Percentiles rank a stretch among this genome's conserved stretches.
phyloP scores from a whole-genome alignment of 192 early-diverging fungal species.

The Coemansia sp. region DNA sequence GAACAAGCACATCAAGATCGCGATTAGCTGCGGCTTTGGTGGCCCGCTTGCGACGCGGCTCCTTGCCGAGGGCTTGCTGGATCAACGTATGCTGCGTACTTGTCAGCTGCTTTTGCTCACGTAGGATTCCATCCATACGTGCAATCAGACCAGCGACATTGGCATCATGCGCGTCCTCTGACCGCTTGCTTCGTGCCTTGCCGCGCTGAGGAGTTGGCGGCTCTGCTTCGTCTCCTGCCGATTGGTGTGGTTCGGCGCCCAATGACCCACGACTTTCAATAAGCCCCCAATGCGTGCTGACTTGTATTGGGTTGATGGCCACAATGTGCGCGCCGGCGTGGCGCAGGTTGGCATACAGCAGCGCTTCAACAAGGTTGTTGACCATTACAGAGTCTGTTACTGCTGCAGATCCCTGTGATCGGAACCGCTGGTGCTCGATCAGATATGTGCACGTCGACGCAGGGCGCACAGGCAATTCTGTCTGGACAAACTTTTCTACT shows the following conservation, averaged over 20 bases:
- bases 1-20: slow-evolving; percentile 18
- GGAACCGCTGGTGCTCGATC: slow-evolving; percentile 58
- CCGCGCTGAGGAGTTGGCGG: neutral
- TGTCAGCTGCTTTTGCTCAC: slow-evolving; percentile 25
- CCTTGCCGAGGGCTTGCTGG: slow-evolving; percentile 17
- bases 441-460: slow-evolving; percentile 40
- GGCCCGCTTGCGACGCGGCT: slow-evolving; percentile 2
- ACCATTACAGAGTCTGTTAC: slow-evolving; percentile 58
- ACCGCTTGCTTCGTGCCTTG: slow-evolving; percentile 7
- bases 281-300: slow-evolving; percentile 39
- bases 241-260: neutral
- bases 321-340: slow-evolving; percentile 35
- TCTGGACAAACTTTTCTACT: slow-evolving; percentile 42
- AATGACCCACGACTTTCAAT: slow-evolving; percentile 10
- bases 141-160: slow-evolving; percentile 3
- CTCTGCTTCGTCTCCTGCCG: neutral
- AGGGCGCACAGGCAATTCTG: slow-evolving; percentile 26
- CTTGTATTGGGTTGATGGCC: slow-evolving; percentile 41
- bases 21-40: neutral
- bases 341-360: slow-evolving; percentile 51
- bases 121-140: slow-evolving; percentile 27
- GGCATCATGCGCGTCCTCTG: neutral
- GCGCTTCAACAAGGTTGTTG: slow-evolving; percentile 56
- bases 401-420: slow-evolving; percentile 52
- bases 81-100: slow-evolving; percentile 23